These are phyloP conservation scores for Boeremia exigua DNA, from an alignment of 2,329 filamentous ascomycete species.

Conservation along the genomic window DNA sequence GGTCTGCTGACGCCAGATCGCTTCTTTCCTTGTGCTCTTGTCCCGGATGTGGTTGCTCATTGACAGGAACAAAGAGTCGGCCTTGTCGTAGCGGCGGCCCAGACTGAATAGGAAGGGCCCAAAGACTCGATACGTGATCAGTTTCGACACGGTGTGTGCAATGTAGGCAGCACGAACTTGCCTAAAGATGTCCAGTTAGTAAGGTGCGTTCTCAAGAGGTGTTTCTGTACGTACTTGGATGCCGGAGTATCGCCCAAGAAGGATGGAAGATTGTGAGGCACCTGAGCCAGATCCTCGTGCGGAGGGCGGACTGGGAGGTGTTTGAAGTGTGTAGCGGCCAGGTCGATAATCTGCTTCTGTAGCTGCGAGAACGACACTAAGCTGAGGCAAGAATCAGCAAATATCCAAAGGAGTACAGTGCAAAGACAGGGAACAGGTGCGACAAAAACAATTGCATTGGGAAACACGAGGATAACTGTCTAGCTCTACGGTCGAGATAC, in stretches of 20 bases:
- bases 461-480: constrained; percentile 18
- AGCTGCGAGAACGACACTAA: constrained; percentile 60
- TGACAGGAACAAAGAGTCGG: constrained; percentile 61
- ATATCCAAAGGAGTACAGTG: constrained; percentile 13
- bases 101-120: constrained; percentile 65
- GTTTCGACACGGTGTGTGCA: constrained; percentile 62
- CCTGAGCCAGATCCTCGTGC: constrained; percentile 57
- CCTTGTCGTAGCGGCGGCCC: constrained; percentile 60
- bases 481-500: constrained; percentile 18
- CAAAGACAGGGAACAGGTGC: constrained; percentile 13
- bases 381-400: constrained; percentile 45
- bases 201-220: background rate
- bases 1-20: constrained; percentile 65
- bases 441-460: constrained; percentile 37
- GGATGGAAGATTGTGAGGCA: constrained; percentile 60
- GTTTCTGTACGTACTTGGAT: constrained; percentile 45
- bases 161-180: constrained; percentile 62
- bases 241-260: constrained; percentile 61
- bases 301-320: constrained; percentile 59
- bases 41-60: constrained; percentile 63
- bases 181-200: constrained; percentile 26
- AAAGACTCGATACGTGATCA: constrained; percentile 63
- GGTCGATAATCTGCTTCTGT: constrained; percentile 58
- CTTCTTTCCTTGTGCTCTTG: constrained; percentile 63
- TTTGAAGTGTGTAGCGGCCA: constrained; percentile 59